Evolutionary conservation across 768 basidiomycete species (phyloP).

Genomic region (Postia placenta): DNA sequence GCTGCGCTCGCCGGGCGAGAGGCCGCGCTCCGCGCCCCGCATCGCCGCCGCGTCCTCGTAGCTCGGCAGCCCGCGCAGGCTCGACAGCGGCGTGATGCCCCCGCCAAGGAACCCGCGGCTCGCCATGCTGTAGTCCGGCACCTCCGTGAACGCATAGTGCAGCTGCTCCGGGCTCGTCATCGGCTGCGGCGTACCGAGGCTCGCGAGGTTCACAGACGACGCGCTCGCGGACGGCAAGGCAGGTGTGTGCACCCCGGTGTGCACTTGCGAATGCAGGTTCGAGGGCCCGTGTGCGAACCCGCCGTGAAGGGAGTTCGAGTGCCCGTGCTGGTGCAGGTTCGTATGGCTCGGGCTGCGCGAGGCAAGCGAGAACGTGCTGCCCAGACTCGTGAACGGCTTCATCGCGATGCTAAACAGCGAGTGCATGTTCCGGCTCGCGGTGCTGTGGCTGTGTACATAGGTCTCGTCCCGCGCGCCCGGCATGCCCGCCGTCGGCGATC

Average conservation of each 20-base stretch:
- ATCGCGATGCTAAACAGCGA: constrained; percentile 52
- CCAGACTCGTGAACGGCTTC: constrained; percentile 53
- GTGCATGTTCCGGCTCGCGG: constrained; percentile 47
- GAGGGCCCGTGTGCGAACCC: neutral
- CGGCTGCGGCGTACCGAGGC: constrained; percentile 17
- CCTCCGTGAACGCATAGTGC: constrained; percentile 63
- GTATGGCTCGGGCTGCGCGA: constrained; percentile 30
- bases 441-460: constrained; percentile 42
- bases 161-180: constrained; percentile 33
- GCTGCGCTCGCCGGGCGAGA: constrained; percentile 14
- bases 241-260: constrained; percentile 6
- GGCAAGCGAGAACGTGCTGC: constrained; percentile 35
- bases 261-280: constrained; percentile 7
- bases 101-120: constrained; percentile 82
- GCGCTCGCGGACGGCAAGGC: constrained; percentile 6
- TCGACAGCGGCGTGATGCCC: constrained; percentile 79
- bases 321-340: constrained; percentile 20
- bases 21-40: constrained; percentile 4
- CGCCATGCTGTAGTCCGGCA: constrained; percentile 84
- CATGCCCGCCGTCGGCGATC: constrained; percentile 8
- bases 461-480: constrained; percentile 31
- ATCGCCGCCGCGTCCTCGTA: constrained; percentile 60
- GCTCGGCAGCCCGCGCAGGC: constrained; percentile 73
- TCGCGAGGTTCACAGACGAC: constrained; percentile 8
- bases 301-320: too few relatives aligned